phyloP scores from a whole-genome alignment of 2,329 filamentous ascomycete genomes.

The Xylariaceae sp. region DNA sequence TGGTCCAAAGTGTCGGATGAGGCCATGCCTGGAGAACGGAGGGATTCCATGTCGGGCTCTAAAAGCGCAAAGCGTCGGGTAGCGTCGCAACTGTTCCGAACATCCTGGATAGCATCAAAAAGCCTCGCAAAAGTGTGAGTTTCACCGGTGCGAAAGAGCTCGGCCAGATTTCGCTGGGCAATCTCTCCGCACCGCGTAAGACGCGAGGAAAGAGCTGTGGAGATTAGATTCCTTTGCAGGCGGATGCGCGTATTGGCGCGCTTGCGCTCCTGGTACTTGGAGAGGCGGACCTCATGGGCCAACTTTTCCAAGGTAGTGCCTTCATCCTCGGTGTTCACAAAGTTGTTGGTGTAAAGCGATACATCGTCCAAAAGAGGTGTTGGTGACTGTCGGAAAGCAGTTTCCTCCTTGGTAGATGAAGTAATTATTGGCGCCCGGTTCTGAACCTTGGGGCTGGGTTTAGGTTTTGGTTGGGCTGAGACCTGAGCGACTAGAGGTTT shows the following conservation, averaged over 20 bases:
- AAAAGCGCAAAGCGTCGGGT: conserved; percentile 66
- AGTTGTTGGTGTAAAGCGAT: conserved; percentile 62
- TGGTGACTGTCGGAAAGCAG: conserved; percentile 40
- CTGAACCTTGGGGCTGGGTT: conserved; percentile 11
- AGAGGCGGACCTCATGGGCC: conserved; percentile 71
- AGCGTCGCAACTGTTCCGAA: conserved; percentile 72
- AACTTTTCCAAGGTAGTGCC: conserved; percentile 72
- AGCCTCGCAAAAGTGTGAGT: conserved; percentile 71
- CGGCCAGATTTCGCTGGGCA: conserved; percentile 70
- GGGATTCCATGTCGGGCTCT: conserved; percentile 66
- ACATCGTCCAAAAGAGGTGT: conserved; percentile 61
- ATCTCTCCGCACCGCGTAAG: conserved; percentile 71
- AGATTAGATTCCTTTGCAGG: conserved; percentile 70
- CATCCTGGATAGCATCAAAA: conserved; percentile 75
- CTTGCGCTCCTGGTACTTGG: conserved; percentile 79
- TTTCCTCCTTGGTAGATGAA: conserved; percentile 35
- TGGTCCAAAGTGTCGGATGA: conserved; percentile 50
- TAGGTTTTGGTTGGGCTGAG: conserved; percentile 15
- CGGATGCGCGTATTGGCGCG: conserved; percentile 68
- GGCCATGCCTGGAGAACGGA: conserved; percentile 48
- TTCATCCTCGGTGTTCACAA: conserved; percentile 56
- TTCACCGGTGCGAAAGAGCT: conserved; percentile 74
- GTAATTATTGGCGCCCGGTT: conserved; percentile 14
- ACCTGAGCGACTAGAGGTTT: conserved; percentile 43
- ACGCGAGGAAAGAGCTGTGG: conserved; percentile 69